Evolutionary conservation across 495 filamentous ascomycete genomes (phyloP).

Genomic region (Cairneyella variabilis): DNA sequence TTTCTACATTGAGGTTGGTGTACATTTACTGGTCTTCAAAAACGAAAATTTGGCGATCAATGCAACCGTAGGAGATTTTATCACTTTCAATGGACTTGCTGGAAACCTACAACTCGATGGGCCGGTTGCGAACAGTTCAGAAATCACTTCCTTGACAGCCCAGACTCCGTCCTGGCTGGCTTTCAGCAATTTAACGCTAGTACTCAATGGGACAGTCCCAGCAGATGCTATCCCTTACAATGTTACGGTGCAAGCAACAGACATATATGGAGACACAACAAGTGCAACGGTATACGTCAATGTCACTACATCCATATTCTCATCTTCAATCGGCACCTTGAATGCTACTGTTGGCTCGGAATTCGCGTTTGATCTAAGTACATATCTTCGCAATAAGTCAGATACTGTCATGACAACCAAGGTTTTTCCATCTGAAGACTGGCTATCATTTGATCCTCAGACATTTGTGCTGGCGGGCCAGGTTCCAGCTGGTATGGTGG

Average conservation of each 20-base stretch:
- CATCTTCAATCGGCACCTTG: slow-evolving; percentile 35
- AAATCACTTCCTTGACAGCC: slow-evolving; percentile 46
- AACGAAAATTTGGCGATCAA: slow-evolving; percentile 54
- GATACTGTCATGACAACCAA: slow-evolving; percentile 53
- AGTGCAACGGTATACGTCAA: slow-evolving; percentile 59
- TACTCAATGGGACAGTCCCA: slow-evolving; percentile 62
- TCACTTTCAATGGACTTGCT: slow-evolving; percentile 53
- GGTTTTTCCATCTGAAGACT: slow-evolving; percentile 48
- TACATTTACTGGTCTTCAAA: slow-evolving; percentile 61
- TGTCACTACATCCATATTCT: slow-evolving; percentile 39
- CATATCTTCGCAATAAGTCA: slow-evolving; percentile 46
- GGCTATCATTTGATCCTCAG: slow-evolving; percentile 62
- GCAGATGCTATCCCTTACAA: slow-evolving; percentile 50
- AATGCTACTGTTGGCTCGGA: slow-evolving; percentile 58
- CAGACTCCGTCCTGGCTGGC: slow-evolving; percentile 66
- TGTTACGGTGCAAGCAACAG: slow-evolving; percentile 61
- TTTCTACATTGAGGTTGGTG: slow-evolving; percentile 69
- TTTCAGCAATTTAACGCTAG: slow-evolving; percentile 59
- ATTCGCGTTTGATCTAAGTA: slow-evolving; percentile 61
- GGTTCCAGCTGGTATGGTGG: slow-evolving; percentile 47
- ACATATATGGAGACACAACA: slow-evolving; percentile 60
- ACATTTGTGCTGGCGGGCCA: slow-evolving; percentile 57
- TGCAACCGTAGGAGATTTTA: slow-evolving; percentile 47
- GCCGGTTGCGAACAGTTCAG: slow-evolving; percentile 37
- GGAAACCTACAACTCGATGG: slow-evolving; percentile 61